Percentiles rank a stretch among this genome's conserved stretches.
These are phyloP conservation scores for Eucalyptus brandiana DNA, from an alignment of 345 rosid genomes.

Conservation along the genomic window DNA sequence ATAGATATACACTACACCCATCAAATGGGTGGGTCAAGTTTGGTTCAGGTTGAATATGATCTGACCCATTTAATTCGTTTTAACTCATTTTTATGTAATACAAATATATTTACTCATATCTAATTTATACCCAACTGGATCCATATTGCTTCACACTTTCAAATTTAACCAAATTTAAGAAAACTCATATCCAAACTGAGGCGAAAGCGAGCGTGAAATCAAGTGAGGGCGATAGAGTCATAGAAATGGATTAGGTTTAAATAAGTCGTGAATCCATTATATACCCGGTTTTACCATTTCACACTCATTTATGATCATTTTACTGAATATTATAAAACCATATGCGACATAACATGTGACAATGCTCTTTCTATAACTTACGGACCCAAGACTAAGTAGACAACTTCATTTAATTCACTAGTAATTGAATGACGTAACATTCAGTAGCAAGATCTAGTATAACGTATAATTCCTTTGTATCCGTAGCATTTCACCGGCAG, in stretches of 20 bases:
- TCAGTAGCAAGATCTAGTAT: not conserved
- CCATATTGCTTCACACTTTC: not conserved
- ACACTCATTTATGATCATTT: too few species aligned
- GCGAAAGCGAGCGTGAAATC: rapidly evolving
- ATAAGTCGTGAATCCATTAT: rapidly evolving
- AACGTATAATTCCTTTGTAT: not conserved
- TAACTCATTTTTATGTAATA: too few species aligned
- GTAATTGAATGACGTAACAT: not conserved
- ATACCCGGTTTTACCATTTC: rapidly evolving
- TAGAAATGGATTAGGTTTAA: too few species aligned
- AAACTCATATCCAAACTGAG: too few species aligned
- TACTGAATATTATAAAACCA: not conserved
- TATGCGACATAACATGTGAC: not conserved
- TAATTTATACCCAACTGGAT: rapidly evolving
- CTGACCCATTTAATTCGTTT: rapidly evolving
- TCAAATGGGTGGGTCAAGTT: rapidly evolving
- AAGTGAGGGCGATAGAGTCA: not conserved
- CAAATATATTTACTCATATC: too few species aligned
- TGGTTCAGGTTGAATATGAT: not conserved
- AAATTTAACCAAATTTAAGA: too few species aligned
- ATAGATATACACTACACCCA: not conserved
- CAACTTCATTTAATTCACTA: not conserved
- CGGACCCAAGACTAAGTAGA: not conserved
- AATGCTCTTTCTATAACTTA: not conserved
- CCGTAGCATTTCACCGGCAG: not conserved